Conservation (phyloP, 2,329 filamentous ascomycete species). For the Beauveria sp. region DNA sequence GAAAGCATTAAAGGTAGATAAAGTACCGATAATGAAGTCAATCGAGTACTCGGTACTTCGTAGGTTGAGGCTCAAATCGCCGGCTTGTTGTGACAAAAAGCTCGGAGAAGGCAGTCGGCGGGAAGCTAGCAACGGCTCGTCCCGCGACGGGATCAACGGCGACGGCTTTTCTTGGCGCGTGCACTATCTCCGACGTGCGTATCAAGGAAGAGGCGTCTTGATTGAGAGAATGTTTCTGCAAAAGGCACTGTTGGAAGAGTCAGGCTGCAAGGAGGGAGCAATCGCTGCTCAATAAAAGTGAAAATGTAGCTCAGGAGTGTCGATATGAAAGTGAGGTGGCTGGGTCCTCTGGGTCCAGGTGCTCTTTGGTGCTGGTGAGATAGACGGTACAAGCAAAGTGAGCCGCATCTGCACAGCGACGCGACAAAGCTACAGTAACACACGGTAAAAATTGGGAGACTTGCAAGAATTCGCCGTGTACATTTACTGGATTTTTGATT, state of each 20-base stretch:
- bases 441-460: neutral
- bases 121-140: conserved; percentile 8
- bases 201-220: neutral
- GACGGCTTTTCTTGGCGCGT: neutral
- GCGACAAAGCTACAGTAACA: neutral
- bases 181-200: neutral
- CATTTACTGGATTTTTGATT: neutral
- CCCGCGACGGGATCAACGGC: conserved; percentile 4
- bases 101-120: neutral
- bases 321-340: conserved; percentile 10
- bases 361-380: conserved; percentile 6
- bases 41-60: neutral
- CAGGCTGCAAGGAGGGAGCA: neutral
- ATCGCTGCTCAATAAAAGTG: neutral
- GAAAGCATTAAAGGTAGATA: neutral
- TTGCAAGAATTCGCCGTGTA: neutral
- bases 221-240: neutral
- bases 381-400: conserved; percentile 5
- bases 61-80: neutral
- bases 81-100: neutral
- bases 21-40: neutral
- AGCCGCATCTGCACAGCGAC: neutral
- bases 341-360: conserved; percentile 7
- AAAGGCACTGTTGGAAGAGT: neutral
- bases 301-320: neutral